Evolutionary conservation across 495 filamentous ascomycete genomes (phyloP).

Genomic region (Talaromyces liani): DNA sequence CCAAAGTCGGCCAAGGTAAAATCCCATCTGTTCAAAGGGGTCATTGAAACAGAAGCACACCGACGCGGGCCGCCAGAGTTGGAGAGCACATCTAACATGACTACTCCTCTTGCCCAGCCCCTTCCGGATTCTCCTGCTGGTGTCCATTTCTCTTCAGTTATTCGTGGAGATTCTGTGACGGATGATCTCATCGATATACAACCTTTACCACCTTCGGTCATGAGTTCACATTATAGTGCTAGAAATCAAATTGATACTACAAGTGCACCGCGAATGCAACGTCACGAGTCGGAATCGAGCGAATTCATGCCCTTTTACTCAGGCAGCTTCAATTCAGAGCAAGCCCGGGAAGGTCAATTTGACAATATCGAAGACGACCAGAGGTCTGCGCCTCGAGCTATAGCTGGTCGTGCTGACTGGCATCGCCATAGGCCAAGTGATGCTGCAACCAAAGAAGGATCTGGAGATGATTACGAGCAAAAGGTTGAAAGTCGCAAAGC

Average conservation of each 20-base stretch:
- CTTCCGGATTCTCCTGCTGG: constrained; percentile 41
- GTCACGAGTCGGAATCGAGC: constrained; percentile 21
- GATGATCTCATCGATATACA: constrained; percentile 31
- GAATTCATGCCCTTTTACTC: constrained; percentile 16
- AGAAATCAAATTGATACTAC: constrained; percentile 27
- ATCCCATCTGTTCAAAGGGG: constrained; percentile 36
- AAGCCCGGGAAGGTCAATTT: constrained; percentile 16
- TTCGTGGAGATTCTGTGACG: constrained; percentile 23
- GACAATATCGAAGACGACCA: constrained; percentile 26
- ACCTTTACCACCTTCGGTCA: constrained; percentile 36
- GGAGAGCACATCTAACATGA: constrained; percentile 69
- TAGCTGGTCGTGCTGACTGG: constrained; percentile 36
- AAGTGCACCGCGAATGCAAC: constrained; percentile 17
- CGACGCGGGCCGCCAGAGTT: constrained; percentile 37
- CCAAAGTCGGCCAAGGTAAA: constrained; percentile 32
- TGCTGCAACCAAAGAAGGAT: constrained; percentile 11
- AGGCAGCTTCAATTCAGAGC: constrained; percentile 15
- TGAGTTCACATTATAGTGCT: constrained; percentile 29
- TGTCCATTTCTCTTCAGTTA: constrained; percentile 24
- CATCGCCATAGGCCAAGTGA: constrained; percentile 17
- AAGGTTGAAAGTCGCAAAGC: constrained; percentile 36
- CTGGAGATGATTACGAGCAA: constrained; percentile 37
- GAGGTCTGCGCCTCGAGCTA: constrained; percentile 38
- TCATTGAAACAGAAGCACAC: constrained; percentile 31
- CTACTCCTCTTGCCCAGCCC: constrained; percentile 70